Conservation (phyloP, 164 flowering plant genomes). For the Paratinospora sagittata region DNA sequence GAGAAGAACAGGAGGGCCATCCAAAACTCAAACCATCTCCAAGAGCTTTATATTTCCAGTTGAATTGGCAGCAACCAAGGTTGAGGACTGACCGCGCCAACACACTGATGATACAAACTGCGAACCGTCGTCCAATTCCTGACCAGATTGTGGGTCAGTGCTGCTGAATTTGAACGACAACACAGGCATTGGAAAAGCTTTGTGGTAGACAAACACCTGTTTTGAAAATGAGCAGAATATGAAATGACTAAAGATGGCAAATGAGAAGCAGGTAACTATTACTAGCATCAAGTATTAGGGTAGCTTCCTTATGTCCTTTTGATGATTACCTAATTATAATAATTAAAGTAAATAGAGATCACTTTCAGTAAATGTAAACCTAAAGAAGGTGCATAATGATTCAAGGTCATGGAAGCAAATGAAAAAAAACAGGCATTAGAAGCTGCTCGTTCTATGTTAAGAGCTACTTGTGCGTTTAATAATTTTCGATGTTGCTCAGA, state of each 20-base stretch:
- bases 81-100: constrained; percentile 88
- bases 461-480: background rate
- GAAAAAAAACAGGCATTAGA: background rate
- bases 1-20: background rate
- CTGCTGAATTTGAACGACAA: constrained; percentile 66
- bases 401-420: background rate
- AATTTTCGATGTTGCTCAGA: background rate
- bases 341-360: background rate
- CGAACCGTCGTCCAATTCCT: constrained; percentile 52
- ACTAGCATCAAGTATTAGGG: background rate
- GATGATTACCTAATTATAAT: background rate
- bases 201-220: constrained; percentile 88
- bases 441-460: background rate
- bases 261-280: background rate
- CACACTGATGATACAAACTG: constrained; percentile 90
- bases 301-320: background rate
- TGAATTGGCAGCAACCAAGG: constrained; percentile 87
- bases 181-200: constrained; percentile 91
- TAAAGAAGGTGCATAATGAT: background rate
- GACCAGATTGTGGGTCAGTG: constrained; percentile 58
- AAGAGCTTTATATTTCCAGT: constrained; percentile 76
- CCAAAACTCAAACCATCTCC: constrained; percentile 65
- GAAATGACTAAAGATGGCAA: background rate
- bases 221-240: background rate
- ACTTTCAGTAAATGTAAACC: background rate